Evolutionary conservation across 345 rosid genomes (phyloP), one percentile per base, ranked within the genome.

Genomic region (Draba incana): DNA sequence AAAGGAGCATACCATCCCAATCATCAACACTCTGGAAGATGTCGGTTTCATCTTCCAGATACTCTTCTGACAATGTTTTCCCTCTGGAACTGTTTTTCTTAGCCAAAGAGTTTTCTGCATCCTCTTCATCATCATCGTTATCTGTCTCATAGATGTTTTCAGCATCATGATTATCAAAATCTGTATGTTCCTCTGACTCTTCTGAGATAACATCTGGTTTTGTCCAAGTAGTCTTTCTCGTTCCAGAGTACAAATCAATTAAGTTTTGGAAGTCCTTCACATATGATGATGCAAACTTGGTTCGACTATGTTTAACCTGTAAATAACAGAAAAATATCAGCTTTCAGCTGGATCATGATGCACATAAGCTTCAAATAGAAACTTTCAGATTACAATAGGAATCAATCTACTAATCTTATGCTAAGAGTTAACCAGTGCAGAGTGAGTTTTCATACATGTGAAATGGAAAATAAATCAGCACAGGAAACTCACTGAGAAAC

Each of bases 271-370:
- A 86, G 78, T 92, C 92, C 54, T 72, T 80, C 31, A 50, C 66
- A 67, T 88, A 92, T 63, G 98, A 84, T 41, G 82, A 57, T 55
- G 81, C 57, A 42, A 80, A 82, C 75, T 87, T 81, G 46, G 96
- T 87, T 79, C 78, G 84, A 81, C 92, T 83, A 78, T 92, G 89
- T 74, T 84, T 88, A 54, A 92, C 89, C 97, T 89, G 85, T 67
- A 62, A 46, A 74, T 50, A 60, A 47, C 68, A 84, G 58, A 13
- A 31, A 51, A n/a, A 23, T 1, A 8, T 27, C 10, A 53, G 14
- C 16, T 65, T 20, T 38, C 43, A 52, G 42, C 2, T 27, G 15
- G 20, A 38, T 27, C 52, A 56, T 55, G 45, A 53, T 59, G 8
- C 50, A 53, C 20, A 61, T 0, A 63, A 52, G 8, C 37, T 14